Evolutionary conservation across 2,329 filamentous ascomycete species (phyloP).

Genomic region (Onygenales sp.): DNA sequence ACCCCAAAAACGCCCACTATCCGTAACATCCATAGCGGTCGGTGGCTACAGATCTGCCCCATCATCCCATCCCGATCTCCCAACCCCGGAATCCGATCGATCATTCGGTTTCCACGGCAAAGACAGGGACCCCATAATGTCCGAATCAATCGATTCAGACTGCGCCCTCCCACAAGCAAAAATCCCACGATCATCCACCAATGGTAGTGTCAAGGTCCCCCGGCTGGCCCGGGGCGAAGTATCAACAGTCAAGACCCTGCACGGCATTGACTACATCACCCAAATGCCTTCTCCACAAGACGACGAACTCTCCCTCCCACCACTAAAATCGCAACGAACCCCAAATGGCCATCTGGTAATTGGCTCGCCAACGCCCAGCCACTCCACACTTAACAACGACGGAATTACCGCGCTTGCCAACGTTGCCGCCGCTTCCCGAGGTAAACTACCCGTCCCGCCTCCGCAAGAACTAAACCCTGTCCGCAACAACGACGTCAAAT

Average conservation of each 20-base stretch:
- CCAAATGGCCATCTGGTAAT: not conserved
- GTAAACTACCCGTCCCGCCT: not conserved
- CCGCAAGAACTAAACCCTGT: not conserved
- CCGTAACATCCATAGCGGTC: not conserved
- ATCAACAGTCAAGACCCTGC: constrained; percentile 8
- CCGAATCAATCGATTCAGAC: not conserved
- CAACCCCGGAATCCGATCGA: constrained; percentile 3
- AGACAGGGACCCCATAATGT: not conserved
- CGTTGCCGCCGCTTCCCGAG: constrained; percentile 1
- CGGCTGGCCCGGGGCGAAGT: not conserved
- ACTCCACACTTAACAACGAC: constrained; percentile 1
- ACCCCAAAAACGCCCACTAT: constrained; percentile 8
- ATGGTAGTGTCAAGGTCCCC: not conserved
- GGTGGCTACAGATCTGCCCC: not conserved
- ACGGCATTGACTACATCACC: constrained; percentile 12
- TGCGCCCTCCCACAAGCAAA: not conserved
- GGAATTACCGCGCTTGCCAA: constrained; percentile 6
- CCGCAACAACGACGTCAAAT: constrained; percentile 3
- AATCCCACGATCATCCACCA: constrained; percentile 1
- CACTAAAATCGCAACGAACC: constrained; percentile 7
- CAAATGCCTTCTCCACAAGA: constrained; percentile 8
- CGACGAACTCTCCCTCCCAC: constrained; percentile 10
- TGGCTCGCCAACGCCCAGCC: constrained; percentile 2
- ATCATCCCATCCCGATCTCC: not conserved
- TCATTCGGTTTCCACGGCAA: not conserved